These are phyloP conservation scores for Sporothrix inflata DNA, from an alignment of 2,329 filamentous ascomycete species.

Conservation along the genomic window DNA sequence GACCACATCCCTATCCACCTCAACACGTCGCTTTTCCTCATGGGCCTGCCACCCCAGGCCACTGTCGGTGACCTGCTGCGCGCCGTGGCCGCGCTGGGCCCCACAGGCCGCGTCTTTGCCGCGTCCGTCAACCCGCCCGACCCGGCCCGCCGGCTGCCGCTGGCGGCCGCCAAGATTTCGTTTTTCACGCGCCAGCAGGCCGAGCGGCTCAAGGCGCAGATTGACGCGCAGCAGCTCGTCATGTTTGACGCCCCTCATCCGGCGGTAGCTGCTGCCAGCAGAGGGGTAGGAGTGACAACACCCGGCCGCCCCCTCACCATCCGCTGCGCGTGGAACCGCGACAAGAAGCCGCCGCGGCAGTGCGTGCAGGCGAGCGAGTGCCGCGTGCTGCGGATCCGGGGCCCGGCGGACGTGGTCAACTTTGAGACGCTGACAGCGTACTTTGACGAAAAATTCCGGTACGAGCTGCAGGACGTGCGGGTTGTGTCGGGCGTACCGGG, in stretches of 20 bases:
- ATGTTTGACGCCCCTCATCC: not conserved
- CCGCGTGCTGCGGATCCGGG: slow-evolving; percentile 32
- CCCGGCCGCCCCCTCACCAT: not conserved
- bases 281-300: no score
- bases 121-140: slow-evolving; percentile 32
- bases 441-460: slow-evolving; percentile 31
- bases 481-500: not conserved
- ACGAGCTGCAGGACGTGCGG: slow-evolving; percentile 31
- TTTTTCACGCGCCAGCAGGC: slow-evolving; percentile 31
- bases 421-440: slow-evolving; percentile 28
- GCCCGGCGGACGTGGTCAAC: slow-evolving; percentile 29
- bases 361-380: slow-evolving; percentile 33
- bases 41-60: slow-evolving; percentile 29
- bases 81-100: slow-evolving; percentile 29
- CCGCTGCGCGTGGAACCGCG: slow-evolving; percentile 32
- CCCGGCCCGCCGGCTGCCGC: slow-evolving; percentile 29
- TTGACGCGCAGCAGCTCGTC: slow-evolving; percentile 25
- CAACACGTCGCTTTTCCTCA: slow-evolving; percentile 33
- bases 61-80: slow-evolving; percentile 30
- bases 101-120: slow-evolving; percentile 32
- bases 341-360: slow-evolving; percentile 32
- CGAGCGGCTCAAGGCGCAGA: slow-evolving; percentile 26
- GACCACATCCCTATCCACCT: slow-evolving; percentile 30
- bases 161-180: slow-evolving; percentile 32
- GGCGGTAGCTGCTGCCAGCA: not conserved